These are phyloP conservation scores for Zygnema cylindricum DNA, from an alignment of 139 green algal species.

Conservation along the genomic window DNA sequence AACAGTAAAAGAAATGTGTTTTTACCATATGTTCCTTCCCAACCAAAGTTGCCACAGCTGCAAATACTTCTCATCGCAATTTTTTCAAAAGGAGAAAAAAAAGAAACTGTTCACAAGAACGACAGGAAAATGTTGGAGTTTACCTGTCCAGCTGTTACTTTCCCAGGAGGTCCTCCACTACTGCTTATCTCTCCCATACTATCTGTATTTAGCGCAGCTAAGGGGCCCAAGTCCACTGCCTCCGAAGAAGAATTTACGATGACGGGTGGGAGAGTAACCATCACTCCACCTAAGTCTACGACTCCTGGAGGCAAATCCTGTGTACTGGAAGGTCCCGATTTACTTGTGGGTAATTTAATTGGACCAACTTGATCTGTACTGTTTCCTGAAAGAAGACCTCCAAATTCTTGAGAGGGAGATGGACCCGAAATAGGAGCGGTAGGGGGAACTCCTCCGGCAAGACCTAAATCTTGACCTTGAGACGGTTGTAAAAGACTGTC, in stretches of 20 bases:
- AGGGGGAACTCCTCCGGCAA: not conserved
- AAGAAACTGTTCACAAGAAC: no score
- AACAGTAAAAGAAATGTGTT: no score
- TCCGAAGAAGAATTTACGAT: not conserved
- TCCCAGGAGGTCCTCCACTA: not conserved
- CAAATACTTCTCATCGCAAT: no score
- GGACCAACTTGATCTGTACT: not conserved
- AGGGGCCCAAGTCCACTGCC: not conserved
- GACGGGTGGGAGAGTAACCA: not conserved
- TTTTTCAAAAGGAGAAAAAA: no score
- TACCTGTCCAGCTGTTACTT: not conserved
- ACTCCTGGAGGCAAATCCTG: not conserved
- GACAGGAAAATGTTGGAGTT: no score
- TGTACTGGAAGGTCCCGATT: not conserved
- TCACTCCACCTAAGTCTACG: not conserved
- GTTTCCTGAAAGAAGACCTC: constrained; percentile 19
- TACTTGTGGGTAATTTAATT: not conserved
- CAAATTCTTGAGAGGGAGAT: constrained; percentile 27
- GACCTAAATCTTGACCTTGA: not conserved
- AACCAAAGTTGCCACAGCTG: no score
- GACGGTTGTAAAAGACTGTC: not conserved
- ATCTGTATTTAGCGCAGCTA: not conserved
- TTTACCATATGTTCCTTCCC: no score
- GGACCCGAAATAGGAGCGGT: not conserved
- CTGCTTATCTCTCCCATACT: not conserved